Evolutionary conservation across 2,329 filamentous ascomycete genomes (phyloP).

Genomic region (Neofusicoccum ribis): DNA sequence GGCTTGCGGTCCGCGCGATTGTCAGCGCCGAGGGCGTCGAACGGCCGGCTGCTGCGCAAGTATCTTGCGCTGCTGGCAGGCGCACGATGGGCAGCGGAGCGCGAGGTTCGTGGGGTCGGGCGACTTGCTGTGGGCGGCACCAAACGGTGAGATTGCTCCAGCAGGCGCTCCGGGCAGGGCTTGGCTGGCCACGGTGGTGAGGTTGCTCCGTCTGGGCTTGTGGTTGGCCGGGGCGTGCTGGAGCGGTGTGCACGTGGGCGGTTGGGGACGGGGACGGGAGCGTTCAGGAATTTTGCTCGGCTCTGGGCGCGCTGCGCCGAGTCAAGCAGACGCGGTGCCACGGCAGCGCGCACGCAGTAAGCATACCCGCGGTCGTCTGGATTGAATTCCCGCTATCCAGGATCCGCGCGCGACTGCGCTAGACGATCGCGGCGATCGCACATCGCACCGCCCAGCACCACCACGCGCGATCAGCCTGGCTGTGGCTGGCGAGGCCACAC

Average conservation of each 20-base stretch:
- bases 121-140: background rate
- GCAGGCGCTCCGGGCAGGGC: slow-evolving; percentile 6
- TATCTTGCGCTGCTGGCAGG: background rate
- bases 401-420: background rate
- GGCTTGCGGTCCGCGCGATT: slow-evolving; percentile 14
- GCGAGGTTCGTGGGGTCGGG: background rate
- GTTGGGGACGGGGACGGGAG: slow-evolving; percentile 4
- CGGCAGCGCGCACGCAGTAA: too few species aligned
- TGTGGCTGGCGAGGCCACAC: background rate
- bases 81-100: background rate
- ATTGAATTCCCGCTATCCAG: slow-evolving; percentile 3
- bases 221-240: slow-evolving; percentile 7
- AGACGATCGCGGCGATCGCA: slow-evolving; percentile 11
- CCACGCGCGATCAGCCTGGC: background rate
- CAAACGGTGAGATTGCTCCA: background rate
- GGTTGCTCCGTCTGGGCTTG: background rate
- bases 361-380: background rate
- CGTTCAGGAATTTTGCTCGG: background rate
- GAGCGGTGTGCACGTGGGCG: slow-evolving; percentile 13
- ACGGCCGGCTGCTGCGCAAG: background rate
- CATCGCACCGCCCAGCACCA: background rate
- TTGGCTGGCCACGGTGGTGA: background rate
- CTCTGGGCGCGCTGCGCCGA: background rate
- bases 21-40: background rate
- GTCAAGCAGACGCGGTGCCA: too few species aligned